Percentiles rank a stretch among this genome's conserved stretches.
Conservation (phyloP, 805 yeast species). For the Wickerhamiella lipophila region DNA sequence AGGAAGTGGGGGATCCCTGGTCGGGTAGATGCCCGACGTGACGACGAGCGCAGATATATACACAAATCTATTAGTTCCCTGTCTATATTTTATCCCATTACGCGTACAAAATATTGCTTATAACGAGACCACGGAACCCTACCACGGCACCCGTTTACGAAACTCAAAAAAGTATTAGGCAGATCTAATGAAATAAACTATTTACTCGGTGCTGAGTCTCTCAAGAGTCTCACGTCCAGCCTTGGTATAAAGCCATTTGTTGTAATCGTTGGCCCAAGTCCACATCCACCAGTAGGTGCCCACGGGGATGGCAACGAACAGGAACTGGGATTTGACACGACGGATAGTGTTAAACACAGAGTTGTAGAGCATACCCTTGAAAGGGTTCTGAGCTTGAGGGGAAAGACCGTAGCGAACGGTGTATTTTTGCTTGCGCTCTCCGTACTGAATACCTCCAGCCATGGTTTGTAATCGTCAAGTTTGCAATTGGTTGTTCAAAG, state of each 20-base stretch:
- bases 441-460: constrained; percentile 32
- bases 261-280: constrained; percentile 75
- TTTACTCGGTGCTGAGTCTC: constrained; percentile 25
- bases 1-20: too few species aligned
- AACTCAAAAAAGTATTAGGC: too few species aligned
- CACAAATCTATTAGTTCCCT: too few species aligned
- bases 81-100: too few species aligned
- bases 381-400: constrained; percentile 85
- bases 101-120: too few species aligned
- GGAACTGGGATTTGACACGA: constrained; percentile 76
- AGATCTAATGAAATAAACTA: too few species aligned
- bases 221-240: constrained; percentile 93
- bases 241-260: constrained; percentile 89
- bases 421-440: constrained; percentile 22
- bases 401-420: constrained; percentile 76
- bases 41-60: too few species aligned
- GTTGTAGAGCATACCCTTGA: constrained; percentile 73
- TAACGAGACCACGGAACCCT: too few species aligned
- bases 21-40: too few species aligned
- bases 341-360: constrained; percentile 89
- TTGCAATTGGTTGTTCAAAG: constrained; percentile 2
- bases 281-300: constrained; percentile 74
- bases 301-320: constrained; percentile 68
- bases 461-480: constrained; percentile 10
- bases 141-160: too few species aligned